Evolutionary conservation across 1,139 yeast species (phyloP).

Genomic region (Suhomyces bokatorum): DNA sequence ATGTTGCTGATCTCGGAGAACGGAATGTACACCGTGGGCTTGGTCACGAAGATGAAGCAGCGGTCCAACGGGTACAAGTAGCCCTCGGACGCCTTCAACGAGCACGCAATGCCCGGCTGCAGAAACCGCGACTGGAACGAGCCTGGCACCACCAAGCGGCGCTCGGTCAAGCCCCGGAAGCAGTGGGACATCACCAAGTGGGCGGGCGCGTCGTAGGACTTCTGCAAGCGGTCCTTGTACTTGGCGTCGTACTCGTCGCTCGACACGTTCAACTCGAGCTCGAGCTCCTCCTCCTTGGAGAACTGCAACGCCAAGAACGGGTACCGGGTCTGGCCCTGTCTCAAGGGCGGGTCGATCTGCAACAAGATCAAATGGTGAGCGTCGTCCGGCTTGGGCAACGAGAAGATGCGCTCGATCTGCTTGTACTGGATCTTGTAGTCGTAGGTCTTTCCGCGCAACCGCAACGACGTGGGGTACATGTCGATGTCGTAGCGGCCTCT

Average conservation of each 20-base stretch:
- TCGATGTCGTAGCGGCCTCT: conserved; percentile 98
- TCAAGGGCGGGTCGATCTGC: conserved; percentile 90
- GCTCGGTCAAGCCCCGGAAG: conserved; percentile 85
- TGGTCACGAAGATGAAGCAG: conserved; percentile 86
- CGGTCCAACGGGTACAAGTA: conserved; percentile 87
- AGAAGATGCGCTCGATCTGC: conserved; percentile 86
- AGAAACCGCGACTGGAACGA: conserved; percentile 68
- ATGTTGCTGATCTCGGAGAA: conserved; percentile 75
- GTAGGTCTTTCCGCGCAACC: conserved; percentile 95
- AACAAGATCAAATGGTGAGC: conserved; percentile 82
- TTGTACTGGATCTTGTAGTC: conserved; percentile 93
- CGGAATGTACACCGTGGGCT: conserved; percentile 92
- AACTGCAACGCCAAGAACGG: conserved; percentile 91
- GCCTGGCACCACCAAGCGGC: conserved; percentile 86
- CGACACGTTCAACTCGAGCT: conserved; percentile 81
- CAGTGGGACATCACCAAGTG: conserved; percentile 88
- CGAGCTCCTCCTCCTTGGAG: conserved; percentile 85
- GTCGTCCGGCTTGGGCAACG: conserved; percentile 93
- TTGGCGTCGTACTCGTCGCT: conserved; percentile 78
- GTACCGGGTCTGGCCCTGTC: conserved; percentile 93
- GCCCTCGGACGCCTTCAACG: conserved; percentile 94
- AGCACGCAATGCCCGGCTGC: conserved; percentile 87
- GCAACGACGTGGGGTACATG: conserved; percentile 82
- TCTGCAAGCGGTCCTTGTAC: conserved; percentile 75
- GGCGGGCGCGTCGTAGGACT: conserved; percentile 77